Percentiles rank a stretch among this genome's conserved stretches.
phyloP scores from a whole-genome alignment of 140 eudicot genomes.

The Anethum foeniculum region DNA sequence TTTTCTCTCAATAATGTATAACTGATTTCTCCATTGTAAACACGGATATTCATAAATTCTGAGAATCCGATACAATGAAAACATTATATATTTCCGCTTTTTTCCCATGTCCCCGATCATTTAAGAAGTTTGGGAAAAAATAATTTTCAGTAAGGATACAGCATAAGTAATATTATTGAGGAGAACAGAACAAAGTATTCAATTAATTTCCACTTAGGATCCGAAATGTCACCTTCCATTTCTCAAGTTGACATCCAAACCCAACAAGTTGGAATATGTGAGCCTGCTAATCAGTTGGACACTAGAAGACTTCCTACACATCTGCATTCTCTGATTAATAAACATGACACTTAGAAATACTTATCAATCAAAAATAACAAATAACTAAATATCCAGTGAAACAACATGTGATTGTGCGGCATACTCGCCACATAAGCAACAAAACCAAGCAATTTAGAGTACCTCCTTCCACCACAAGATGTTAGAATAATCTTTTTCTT shows the following conservation, averaged over 20 bases:
- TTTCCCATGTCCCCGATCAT: neutral
- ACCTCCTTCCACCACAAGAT: slow-evolving; percentile 99
- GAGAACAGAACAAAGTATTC: neutral
- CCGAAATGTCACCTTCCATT: slow-evolving; percentile 53
- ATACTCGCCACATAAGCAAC: neutral
- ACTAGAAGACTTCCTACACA: slow-evolving; percentile 74
- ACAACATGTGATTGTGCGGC: neutral
- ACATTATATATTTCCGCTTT: neutral
- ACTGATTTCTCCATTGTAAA: neutral
- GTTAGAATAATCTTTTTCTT: slow-evolving; percentile 55
- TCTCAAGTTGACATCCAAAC: slow-evolving; percentile 68
- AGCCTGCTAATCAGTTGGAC: slow-evolving; percentile 56
- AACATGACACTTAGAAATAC: slow-evolving; percentile 3
- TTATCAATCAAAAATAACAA: neutral
- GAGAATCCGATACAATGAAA: neutral
- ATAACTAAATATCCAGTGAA: neutral
- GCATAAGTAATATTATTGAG: neutral
- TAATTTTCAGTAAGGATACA: neutral
- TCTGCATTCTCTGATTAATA: slow-evolving; percentile 59
- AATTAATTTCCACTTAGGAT: neutral
- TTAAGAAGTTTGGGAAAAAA: neutral
- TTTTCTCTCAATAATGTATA: neutral
- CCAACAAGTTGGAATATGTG: slow-evolving; percentile 67
- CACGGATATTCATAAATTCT: neutral
- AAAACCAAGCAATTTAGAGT: slow-evolving; percentile 13